Evolutionary conservation across 192 early-diverging fungal genomes (phyloP).

Genomic region (Entrophospora sp.): DNA sequence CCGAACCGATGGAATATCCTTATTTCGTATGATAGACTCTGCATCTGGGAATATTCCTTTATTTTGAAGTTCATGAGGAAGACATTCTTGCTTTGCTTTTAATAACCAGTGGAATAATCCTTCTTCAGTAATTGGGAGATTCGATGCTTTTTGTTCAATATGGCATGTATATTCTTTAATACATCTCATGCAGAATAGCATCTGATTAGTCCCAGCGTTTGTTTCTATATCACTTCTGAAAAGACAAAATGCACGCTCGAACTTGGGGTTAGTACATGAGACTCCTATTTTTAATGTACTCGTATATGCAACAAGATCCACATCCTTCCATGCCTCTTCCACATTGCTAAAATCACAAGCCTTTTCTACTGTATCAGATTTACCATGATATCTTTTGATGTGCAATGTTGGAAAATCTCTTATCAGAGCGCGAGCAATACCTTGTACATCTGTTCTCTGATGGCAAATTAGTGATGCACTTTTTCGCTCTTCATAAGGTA

Average conservation of each 20-base stretch:
- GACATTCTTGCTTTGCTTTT: not conserved
- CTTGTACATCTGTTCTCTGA: too few species aligned
- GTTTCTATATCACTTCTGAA: too few species aligned
- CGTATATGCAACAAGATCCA: slow-evolving; percentile 3
- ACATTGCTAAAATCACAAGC: not conserved
- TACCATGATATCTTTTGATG: not conserved
- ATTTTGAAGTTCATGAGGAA: slow-evolving; percentile 3
- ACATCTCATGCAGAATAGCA: too few species aligned
- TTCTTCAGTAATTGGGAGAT: slow-evolving; percentile 3
- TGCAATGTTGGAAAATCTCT: not conserved
- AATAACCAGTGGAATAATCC: not conserved
- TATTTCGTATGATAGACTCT: too few species aligned
- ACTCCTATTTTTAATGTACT: slow-evolving; percentile 12
- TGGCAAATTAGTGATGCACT: too few species aligned
- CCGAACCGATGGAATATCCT: too few species aligned
- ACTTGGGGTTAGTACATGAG: not conserved
- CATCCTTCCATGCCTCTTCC: too few species aligned
- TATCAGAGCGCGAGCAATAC: not conserved
- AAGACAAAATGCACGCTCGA: slow-evolving; percentile 1
- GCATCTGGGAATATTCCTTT: too few species aligned
- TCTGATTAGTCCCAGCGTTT: too few species aligned
- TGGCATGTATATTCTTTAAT: too few species aligned
- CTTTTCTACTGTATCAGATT: not conserved
- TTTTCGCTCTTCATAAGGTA: not conserved
- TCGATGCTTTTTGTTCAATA: slow-evolving; percentile 1